Conservation (phyloP, 1,284 basidiomycete genomes). For the Puccinia triticina region DNA sequence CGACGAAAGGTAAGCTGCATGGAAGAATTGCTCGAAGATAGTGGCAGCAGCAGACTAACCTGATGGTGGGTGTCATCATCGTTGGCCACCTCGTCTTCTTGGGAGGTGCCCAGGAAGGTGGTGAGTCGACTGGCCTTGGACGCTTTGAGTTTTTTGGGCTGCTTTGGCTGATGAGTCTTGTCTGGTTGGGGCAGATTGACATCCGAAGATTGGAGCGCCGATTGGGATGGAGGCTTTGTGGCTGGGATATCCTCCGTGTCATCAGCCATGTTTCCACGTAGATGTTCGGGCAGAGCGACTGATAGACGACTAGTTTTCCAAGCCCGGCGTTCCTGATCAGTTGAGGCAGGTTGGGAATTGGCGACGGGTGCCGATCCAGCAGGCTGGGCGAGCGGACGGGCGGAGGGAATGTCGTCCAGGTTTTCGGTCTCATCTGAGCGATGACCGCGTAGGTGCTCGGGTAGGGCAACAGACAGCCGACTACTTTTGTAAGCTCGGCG, state of each 20-base stretch:
- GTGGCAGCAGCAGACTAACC: background rate
- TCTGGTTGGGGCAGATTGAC: background rate
- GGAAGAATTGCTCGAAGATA: background rate
- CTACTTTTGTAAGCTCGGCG: constrained; percentile 16
- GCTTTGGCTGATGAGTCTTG: background rate
- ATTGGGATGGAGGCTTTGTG: background rate
- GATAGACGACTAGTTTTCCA: constrained; percentile 39
- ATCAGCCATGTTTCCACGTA: constrained; percentile 5
- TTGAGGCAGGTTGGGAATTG: background rate
- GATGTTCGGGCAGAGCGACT: constrained; percentile 35
- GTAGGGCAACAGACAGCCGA: constrained; percentile 35
- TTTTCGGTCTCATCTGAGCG: constrained; percentile 35
- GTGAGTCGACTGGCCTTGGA: constrained; percentile 44
- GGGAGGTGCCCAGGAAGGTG: constrained; percentile 8
- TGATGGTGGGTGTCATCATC: background rate
- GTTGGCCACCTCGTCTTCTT: background rate
- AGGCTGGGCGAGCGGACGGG: background rate
- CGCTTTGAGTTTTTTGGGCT: background rate
- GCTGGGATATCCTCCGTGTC: constrained; percentile 22
- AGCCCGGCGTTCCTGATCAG: background rate
- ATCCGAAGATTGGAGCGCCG: background rate
- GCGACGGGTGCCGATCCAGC: background rate
- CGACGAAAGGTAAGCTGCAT: background rate
- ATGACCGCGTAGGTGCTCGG: constrained; percentile 31
- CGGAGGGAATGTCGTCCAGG: background rate